These are phyloP conservation scores for Euphorbia neoarborescens DNA, from an alignment of 441 rosid genomes.

Conservation along the genomic window DNA sequence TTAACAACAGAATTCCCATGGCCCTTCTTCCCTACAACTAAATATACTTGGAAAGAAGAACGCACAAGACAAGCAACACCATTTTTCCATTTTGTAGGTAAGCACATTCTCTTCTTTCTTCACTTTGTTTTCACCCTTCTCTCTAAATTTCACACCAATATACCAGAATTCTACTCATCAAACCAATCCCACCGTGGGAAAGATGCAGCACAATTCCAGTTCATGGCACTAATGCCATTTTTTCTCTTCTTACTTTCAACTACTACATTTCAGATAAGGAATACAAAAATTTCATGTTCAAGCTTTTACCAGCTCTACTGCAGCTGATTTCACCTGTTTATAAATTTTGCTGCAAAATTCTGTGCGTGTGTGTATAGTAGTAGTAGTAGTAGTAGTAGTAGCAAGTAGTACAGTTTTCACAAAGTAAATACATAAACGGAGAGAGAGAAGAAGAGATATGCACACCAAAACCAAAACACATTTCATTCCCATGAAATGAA, in stretches of 20 bases:
- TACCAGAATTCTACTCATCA: conserved; percentile 8
- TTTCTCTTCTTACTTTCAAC: not conserved
- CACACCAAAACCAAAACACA: conserved; percentile 76
- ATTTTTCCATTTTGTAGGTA: not conserved
- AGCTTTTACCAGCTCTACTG: conserved; percentile 11
- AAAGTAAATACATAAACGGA: conserved; percentile 11
- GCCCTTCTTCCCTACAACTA: not conserved
- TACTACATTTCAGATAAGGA: not conserved
- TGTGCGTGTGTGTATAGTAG: not conserved
- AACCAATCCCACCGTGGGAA: no score
- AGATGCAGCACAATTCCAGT: no score
- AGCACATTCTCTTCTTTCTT: not conserved
- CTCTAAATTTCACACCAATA: not conserved
- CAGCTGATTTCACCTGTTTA: not conserved
- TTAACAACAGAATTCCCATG: not conserved
- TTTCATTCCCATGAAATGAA: conserved; percentile 32
- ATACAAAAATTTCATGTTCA: not conserved
- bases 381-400: not conserved
- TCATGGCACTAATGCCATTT: not conserved
- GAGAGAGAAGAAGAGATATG: conserved; percentile 11
- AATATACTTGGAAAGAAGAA: not conserved
- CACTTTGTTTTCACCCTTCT: not conserved
- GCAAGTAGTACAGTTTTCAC: not conserved
- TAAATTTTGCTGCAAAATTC: conserved; percentile 14
- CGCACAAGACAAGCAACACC: not conserved